Conservation (phyloP, 2,329 filamentous ascomycete genomes). For the Leptographium radiaticola region DNA sequence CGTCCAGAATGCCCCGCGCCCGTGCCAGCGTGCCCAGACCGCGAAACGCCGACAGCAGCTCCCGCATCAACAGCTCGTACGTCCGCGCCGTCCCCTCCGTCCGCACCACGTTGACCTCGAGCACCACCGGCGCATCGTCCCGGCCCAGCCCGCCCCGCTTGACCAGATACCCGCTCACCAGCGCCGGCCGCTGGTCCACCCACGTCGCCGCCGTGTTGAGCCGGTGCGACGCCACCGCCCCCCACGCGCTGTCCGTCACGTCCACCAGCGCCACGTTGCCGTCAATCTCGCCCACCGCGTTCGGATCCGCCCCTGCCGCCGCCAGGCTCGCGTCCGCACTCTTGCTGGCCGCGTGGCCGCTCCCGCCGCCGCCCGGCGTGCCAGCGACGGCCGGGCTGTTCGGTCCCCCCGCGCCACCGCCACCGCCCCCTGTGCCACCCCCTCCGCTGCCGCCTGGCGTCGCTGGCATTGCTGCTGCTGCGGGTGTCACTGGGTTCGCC, state of each 20-base stretch:
- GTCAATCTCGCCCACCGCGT: conserved; percentile 25
- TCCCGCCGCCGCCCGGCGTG: background rate
- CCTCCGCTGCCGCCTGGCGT: conserved; percentile 11
- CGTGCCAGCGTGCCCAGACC: conserved; percentile 56
- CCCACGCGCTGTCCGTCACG: conserved; percentile 63
- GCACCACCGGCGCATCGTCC: conserved; percentile 45
- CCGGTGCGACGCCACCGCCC: conserved; percentile 54
- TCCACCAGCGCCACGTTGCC: conserved; percentile 60
- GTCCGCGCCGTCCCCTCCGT: conserved; percentile 37
- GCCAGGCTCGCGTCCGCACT: conserved; percentile 20
- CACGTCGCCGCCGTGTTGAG: conserved; percentile 45
- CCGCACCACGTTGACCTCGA: conserved; percentile 54
- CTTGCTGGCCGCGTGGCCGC: conserved; percentile 16
- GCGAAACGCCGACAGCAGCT: conserved; percentile 58
- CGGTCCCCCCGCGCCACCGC: background rate
- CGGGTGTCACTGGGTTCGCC: conserved; percentile 18
- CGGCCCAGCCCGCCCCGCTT: conserved; percentile 43
- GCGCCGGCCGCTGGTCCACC: conserved; percentile 40
- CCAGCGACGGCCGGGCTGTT: conserved; percentile 3
- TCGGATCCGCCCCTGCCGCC: conserved; percentile 16
- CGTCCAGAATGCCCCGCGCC: conserved; percentile 48
- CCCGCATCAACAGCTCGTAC: conserved; percentile 53
- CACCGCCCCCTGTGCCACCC: background rate
- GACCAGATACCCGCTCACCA: conserved; percentile 53
- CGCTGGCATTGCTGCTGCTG: conserved; percentile 3